phyloP scores from a whole-genome alignment of 2,329 filamentous ascomycete species.

The Aspergillus ibericus region DNA sequence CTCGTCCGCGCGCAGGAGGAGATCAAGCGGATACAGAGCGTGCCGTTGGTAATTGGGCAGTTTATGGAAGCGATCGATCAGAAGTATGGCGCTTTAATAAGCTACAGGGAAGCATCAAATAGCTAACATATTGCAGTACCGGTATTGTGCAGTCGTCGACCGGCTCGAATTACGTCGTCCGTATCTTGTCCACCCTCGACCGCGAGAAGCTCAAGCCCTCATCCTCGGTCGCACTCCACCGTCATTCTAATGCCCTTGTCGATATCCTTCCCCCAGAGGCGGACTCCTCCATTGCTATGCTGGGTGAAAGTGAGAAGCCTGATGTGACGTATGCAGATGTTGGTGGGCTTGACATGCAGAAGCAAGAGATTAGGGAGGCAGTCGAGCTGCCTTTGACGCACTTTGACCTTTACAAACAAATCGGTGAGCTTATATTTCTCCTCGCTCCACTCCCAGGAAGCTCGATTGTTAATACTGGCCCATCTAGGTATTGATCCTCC shows the following conservation, averaged over 20 bases:
- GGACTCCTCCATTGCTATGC: constrained; percentile 98
- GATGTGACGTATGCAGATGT: constrained; percentile 98
- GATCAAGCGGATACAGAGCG: constrained; percentile 99
- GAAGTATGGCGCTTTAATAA: constrained; percentile 63
- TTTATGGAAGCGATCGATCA: constrained; percentile 99
- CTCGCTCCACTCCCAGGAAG: neutral
- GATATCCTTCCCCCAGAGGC: constrained; percentile 99
- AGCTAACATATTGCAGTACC: constrained; percentile 59
- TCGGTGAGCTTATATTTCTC: constrained; percentile 56
- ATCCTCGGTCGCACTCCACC: constrained; percentile 93
- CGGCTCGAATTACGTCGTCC: constrained; percentile 97
- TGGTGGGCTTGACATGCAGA: constrained; percentile 98
- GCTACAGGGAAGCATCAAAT: constrained; percentile 6
- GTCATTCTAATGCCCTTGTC: constrained; percentile 96
- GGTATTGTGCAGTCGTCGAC: constrained; percentile 98
- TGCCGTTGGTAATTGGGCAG: constrained; percentile 95
- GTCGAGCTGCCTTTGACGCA: constrained; percentile 96
- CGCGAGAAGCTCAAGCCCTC: constrained; percentile 97
- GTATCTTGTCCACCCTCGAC: constrained; percentile 96
- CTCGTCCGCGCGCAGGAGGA: constrained; percentile 96
- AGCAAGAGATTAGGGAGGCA: constrained; percentile 97
- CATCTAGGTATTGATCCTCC: constrained; percentile 78
- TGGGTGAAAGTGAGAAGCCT: constrained; percentile 93
- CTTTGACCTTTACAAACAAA: constrained; percentile 98
- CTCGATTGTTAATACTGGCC: neutral